These are phyloP conservation scores for Skeletonema grethae DNA, from an alignment of 108 stramenopile genomes.

Conservation along the genomic window DNA sequence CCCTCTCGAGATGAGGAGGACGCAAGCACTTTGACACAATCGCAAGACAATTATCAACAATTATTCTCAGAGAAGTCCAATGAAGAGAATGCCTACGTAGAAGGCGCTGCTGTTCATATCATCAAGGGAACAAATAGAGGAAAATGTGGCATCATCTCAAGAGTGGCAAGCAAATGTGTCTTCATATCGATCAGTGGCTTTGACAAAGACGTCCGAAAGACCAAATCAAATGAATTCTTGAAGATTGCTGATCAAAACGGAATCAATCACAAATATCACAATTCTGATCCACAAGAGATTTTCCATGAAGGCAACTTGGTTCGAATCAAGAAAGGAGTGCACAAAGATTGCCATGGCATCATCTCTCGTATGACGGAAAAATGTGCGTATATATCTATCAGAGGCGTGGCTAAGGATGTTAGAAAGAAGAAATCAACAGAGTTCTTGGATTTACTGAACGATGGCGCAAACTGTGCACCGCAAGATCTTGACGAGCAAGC, in stretches of 20 bases:
- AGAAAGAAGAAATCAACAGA: neutral
- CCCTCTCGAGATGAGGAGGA: neutral
- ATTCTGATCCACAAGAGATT: neutral
- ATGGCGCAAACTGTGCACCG: neutral
- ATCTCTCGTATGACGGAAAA: neutral
- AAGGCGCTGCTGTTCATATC: neutral
- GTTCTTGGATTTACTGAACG: neutral
- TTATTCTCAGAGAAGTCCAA: neutral
- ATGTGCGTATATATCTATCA: neutral
- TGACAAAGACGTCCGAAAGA: neutral
- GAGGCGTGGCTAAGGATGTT: neutral
- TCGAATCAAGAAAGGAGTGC: neutral
- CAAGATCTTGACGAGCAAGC: neutral
- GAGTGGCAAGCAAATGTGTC: conserved; percentile 2
- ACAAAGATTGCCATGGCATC: neutral
- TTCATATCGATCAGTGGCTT: neutral
- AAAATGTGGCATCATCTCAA: neutral
- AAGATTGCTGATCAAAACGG: neutral
- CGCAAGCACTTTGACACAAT: too few relatives aligned
- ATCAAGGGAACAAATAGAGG: neutral
- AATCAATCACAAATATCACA: neutral
- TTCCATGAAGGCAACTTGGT: neutral
- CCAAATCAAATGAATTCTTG: neutral
- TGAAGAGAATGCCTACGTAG: neutral
- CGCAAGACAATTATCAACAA: neutral